Conservation (phyloP, 2,329 filamentous ascomycete species). For the Scytalidium lignicola region DNA sequence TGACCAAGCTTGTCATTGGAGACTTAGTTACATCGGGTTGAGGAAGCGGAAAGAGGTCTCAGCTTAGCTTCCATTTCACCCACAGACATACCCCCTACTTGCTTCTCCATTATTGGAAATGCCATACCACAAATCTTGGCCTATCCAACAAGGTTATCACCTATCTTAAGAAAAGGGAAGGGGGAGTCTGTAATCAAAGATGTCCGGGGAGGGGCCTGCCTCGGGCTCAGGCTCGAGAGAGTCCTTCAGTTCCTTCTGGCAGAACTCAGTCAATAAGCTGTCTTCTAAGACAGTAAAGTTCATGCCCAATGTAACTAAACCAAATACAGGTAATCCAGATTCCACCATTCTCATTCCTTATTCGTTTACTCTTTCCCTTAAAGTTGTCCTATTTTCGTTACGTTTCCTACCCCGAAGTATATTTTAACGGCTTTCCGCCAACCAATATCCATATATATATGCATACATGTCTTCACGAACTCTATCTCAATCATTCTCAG, state of each 20-base stretch:
- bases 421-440: not conserved
- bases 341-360: constrained; percentile 4
- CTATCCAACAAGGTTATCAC: too few relatives aligned
- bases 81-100: too few relatives aligned
- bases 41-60: not conserved
- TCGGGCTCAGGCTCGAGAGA: not conserved
- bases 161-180: too few relatives aligned
- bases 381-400: not conserved
- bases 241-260: constrained; percentile 10
- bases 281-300: constrained; percentile 7
- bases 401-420: not conserved
- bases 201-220: not conserved
- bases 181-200: not conserved
- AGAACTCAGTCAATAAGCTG: constrained; percentile 6
- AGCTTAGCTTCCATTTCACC: not conserved
- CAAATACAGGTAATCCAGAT: not conserved
- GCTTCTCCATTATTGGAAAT: too few relatives aligned
- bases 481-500: not conserved
- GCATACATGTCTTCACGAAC: not conserved
- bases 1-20: not conserved
- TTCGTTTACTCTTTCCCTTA: not conserved
- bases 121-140: too few relatives aligned
- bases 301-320: constrained; percentile 4
- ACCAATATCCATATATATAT: not conserved
- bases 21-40: not conserved